Evolutionary conservation across 2,329 filamentous ascomycete species (phyloP).

Genomic region (Fusarium sp.): DNA sequence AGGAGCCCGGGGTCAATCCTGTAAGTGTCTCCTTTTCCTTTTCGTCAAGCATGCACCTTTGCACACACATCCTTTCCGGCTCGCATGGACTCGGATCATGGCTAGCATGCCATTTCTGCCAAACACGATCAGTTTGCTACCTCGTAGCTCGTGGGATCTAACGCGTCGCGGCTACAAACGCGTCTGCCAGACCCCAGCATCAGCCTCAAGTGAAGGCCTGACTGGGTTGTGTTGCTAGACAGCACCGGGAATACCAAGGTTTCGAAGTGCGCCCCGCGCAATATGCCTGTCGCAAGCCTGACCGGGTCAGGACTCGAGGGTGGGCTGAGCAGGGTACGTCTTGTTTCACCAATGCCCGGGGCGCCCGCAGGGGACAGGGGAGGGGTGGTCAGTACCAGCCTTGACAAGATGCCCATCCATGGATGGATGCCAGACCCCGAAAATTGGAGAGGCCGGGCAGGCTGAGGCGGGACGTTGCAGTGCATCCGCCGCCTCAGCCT

Average conservation of each 20-base stretch:
- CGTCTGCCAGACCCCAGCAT: slow-evolving; percentile 27
- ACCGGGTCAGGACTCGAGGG: slow-evolving; percentile 54
- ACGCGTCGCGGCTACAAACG: slow-evolving; percentile 25
- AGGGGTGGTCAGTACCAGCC: slow-evolving; percentile 35
- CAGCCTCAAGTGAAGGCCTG: slow-evolving; percentile 42
- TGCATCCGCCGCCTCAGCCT: slow-evolving; percentile 27
- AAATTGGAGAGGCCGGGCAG: slow-evolving; percentile 34
- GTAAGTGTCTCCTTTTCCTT: slow-evolving; percentile 41
- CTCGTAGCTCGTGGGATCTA: slow-evolving; percentile 2
- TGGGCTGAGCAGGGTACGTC: slow-evolving; percentile 60
- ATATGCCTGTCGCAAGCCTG: slow-evolving; percentile 56
- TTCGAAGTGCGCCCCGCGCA: slow-evolving; percentile 27
- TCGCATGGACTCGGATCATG: neutral
- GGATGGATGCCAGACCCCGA: slow-evolving; percentile 21
- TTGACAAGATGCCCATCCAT: slow-evolving; percentile 30
- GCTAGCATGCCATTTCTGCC: neutral
- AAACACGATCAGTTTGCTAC: neutral
- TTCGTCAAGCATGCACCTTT: neutral
- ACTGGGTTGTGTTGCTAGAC: slow-evolving; percentile 17
- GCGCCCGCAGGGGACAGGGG: slow-evolving; percentile 45
- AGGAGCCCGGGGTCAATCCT: slow-evolving; percentile 41
- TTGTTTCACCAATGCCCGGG: slow-evolving; percentile 64
- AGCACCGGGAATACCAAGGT: slow-evolving; percentile 35
- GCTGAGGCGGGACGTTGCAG: slow-evolving; percentile 44
- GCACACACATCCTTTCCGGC: neutral